Evolutionary conservation across 2,329 filamentous ascomycete species (phyloP), one percentile per base, ranked within the genome.

Genomic region (Colletotrichum sp.): DNA sequence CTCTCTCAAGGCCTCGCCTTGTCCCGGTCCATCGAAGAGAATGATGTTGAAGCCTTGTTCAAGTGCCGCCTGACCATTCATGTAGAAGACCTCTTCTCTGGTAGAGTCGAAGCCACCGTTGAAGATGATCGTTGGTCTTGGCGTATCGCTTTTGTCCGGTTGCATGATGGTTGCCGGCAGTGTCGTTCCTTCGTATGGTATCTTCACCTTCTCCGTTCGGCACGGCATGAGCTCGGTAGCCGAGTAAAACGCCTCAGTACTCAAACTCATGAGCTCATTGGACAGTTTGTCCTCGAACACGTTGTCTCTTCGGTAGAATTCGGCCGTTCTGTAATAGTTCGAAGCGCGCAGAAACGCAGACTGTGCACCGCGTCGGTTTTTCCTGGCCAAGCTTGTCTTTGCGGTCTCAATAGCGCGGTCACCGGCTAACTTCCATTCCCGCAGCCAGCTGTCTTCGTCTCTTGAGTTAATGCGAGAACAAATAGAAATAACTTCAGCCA

Each of bases 241-340:
- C 0, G 9, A 48, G 39, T 48, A 48, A n/a, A 48, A n/a, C 0
- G 18, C 39, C 18, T n/a, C 5, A 0, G 18, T n/a, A n/a, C 39
- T 48, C 18, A 48, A n/a, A 0, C 0, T 3, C 18, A 48, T 48
- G 39, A 48, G 39, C 39, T 7, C 39, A 0, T n/a, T n/a, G 39
- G 39, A 48, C 18, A 48, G 2, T 0, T 12, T n/a, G 18, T 48
- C 39, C 18, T 48, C 39, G 0, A n/a, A 48, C 1, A 48, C 18
- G 0, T 48, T 48, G 18, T 48, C 39, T 48, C 39, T 1, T 48
- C 18, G 18, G 18, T 48, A n/a, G 18, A 48, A 48, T 0, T 48
- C 39, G 0, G 39, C 18, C 9, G 39, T 48, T 48, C 18, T 48
- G 6, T 48, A 48, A 12, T 48, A n/a, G 6, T 48, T 48, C 18